These are phyloP conservation scores for Thermomyces lanuginosus DNA, from an alignment of 2,329 filamentous ascomycete genomes.

Conservation along the genomic window DNA sequence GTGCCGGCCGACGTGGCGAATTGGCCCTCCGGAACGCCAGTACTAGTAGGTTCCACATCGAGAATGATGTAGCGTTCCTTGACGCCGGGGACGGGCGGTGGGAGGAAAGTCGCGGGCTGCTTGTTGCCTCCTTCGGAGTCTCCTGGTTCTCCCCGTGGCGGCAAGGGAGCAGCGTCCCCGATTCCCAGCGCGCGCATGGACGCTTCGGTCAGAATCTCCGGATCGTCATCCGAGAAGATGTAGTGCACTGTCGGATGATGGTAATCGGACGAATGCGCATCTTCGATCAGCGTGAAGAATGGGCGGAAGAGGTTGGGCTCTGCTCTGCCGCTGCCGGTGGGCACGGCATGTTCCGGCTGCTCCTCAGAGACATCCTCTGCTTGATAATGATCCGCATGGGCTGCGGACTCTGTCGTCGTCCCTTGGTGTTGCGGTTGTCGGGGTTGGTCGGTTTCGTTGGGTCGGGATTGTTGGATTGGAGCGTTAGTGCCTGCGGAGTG, in stretches of 20 bases:
- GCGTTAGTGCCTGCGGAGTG: conserved; percentile 9
- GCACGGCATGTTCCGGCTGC: not conserved
- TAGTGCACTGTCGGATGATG: conserved; percentile 81
- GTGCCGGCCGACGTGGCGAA: conserved; percentile 7
- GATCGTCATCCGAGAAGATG: conserved; percentile 83
- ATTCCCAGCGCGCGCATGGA: conserved; percentile 39
- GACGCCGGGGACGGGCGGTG: conserved; percentile 30
- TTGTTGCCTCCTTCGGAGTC: conserved; percentile 1
- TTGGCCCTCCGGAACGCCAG: conserved; percentile 3
- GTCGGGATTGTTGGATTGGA: conserved; percentile 3
- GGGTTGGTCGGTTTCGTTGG: conserved; percentile 5
- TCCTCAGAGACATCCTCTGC: not conserved
- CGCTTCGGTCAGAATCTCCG: conserved; percentile 55
- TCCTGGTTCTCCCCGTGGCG: conserved; percentile 10
- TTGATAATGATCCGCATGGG: not conserved
- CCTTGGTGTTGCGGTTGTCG: not conserved
- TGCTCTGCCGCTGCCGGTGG: no score
- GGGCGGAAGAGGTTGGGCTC: conserved; percentile 50
- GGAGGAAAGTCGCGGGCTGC: conserved; percentile 19
- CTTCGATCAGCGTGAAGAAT: conserved; percentile 73
- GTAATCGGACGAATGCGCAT: conserved; percentile 54
- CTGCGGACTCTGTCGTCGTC: conserved; percentile 1
- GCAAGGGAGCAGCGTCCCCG: conserved; percentile 20
- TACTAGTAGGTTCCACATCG: conserved; percentile 29
- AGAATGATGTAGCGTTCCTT: conserved; percentile 42